Evolutionary conservation across 1,284 basidiomycete species (phyloP), one percentile per base, ranked within the genome.

Genomic region (Puccinia coronata): DNA sequence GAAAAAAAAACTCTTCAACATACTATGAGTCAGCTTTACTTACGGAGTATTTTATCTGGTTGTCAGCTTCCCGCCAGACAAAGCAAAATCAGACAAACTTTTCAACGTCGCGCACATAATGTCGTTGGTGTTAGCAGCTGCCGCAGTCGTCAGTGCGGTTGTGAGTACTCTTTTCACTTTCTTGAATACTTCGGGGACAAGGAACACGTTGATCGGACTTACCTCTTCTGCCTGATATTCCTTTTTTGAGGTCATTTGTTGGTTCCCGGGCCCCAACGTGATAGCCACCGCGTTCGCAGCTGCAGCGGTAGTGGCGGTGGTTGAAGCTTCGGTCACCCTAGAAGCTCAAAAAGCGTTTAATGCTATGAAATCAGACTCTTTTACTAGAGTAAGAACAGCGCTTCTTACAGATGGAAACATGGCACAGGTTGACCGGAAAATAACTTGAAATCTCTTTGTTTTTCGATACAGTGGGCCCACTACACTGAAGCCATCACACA

Each of bases 301-400:
- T n/a, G 25, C 25, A 14, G 74, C 74, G n/a, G 61, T 31, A 43
- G 39, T 61, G 25, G 47, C 63, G 34, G 23, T 43, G 14, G 67
- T 43, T 28, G 43, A 70, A 70, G 57, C 74, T 23, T 59, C 57
- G 31, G 47, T 61, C 34, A 49, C 55, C 18, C 49, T 77, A 9
- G 55, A 59, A 31, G 74, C 28, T 28, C 55, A 63, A 47, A 47
- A 34, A 31, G 25, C 43, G 4, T 61, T 41, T 20, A 49, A 65
- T 67, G 28, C 39, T 25, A 49, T 49, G 49, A 77, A 77, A 49
- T 65, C 74, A 28, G 74, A 77, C 67, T 59, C 74, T n/a, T 77
- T 77, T 51, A 49, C 57, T 49, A 47, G 74, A 77, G 74, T 77
- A 49, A 63, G 61, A n/a, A n/a, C n/a, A n/a, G n/a, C n/a, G n/a